These are phyloP conservation scores for Dryadomyces quercus-mongolicae DNA, from an alignment of 2,329 filamentous ascomycete species.

Conservation along the genomic window DNA sequence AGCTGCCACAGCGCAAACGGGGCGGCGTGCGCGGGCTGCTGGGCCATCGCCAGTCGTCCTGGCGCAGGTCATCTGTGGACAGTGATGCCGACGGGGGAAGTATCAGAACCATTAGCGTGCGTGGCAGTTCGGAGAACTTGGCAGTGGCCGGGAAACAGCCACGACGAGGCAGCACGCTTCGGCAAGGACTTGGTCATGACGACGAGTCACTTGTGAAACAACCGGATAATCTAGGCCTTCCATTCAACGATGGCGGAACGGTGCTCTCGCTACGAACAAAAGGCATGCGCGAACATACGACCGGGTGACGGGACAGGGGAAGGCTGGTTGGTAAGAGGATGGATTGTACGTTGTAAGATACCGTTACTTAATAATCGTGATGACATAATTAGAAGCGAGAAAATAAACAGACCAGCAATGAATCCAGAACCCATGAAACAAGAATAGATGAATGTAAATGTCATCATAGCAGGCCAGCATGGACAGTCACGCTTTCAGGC, in stretches of 20 bases:
- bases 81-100: not conserved
- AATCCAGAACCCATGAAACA: not conserved
- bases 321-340: no score
- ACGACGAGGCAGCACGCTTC: not conserved
- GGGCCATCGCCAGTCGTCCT: not conserved
- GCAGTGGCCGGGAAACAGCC: not conserved
- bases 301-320: not conserved
- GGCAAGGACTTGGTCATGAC: not conserved
- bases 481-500: not conserved
- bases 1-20: constrained; percentile 48
- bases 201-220: not conserved
- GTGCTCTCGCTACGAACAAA: constrained; percentile 44
- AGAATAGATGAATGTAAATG: no score
- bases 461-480: no score
- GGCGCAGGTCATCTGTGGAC: not conserved
- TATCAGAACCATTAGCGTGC: not conserved
- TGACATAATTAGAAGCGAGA: not conserved
- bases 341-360: not conserved
- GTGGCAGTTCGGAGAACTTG: not conserved
- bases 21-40: constrained; percentile 46
- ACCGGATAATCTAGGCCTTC: constrained; percentile 17
- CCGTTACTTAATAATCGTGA: not conserved
- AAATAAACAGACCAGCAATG: not conserved
- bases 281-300: constrained; percentile 36
- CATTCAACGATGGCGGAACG: constrained; percentile 32